Evolutionary conservation across 148 eudicot species (phyloP).

Genomic region (Vaccinium darrowii): DNA sequence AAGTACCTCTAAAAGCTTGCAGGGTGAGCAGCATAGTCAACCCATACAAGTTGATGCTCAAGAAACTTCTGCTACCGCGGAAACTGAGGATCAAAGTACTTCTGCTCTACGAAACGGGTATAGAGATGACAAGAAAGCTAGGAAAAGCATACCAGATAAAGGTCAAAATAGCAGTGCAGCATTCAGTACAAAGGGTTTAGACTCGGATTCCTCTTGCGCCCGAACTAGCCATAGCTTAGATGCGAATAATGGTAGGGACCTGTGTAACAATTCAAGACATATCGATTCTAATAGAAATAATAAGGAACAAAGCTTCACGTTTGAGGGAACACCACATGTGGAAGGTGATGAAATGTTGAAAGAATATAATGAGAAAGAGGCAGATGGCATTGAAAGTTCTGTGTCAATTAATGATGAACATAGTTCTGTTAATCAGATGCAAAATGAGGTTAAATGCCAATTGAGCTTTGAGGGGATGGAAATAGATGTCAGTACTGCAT

Average conservation of each 20-base stretch:
- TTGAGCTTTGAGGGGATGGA: constrained; percentile 30
- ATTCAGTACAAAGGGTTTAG: constrained; percentile 47
- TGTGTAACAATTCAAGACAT: constrained; percentile 32
- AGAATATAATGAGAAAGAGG: constrained; percentile 34
- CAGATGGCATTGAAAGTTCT: constrained; percentile 29
- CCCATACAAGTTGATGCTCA: constrained; percentile 25
- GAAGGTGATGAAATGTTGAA: constrained; percentile 35
- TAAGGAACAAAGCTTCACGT: constrained; percentile 33
- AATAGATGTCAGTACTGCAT: constrained; percentile 27
- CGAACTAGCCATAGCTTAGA: constrained; percentile 42
- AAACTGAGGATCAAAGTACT: constrained; percentile 36
- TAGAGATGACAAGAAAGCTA: constrained; percentile 35
- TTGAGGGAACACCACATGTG: constrained; percentile 28
- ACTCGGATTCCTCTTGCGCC: constrained; percentile 63
- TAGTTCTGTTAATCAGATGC: constrained; percentile 19
- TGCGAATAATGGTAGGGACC: constrained; percentile 45
- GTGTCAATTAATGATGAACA: constrained; percentile 29
- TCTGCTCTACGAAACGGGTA: constrained; percentile 40
- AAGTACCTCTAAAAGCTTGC: constrained; percentile 30
- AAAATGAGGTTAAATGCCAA: constrained; percentile 34
- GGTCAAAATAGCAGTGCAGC: constrained; percentile 30
- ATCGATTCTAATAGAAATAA: constrained; percentile 41
- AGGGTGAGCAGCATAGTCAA: constrained; percentile 34
- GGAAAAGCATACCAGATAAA: constrained; percentile 27
- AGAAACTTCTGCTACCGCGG: constrained; percentile 29